phyloP scores from a whole-genome alignment of 192 early-diverging fungal species.

The Mortierella antarctica region DNA sequence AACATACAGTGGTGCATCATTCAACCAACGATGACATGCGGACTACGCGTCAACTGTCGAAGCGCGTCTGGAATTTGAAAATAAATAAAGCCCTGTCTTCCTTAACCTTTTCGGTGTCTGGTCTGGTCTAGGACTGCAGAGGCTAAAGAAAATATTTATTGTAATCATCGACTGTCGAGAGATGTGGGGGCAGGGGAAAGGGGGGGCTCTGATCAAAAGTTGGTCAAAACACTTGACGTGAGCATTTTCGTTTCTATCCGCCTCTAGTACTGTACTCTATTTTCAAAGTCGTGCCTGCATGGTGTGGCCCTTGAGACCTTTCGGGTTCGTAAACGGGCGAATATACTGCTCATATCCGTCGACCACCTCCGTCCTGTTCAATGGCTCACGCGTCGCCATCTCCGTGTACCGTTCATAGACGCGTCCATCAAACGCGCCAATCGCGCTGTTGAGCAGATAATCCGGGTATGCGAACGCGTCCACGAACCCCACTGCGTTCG shows the following conservation, averaged over 20 bases:
- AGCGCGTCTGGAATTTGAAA: too few species aligned
- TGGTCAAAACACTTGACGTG: too few species aligned
- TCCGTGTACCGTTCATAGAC: constrained; percentile 72
- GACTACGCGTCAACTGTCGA: too few species aligned
- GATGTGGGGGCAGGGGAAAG: too few species aligned
- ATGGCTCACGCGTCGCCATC: constrained; percentile 53
- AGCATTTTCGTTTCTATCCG: not conserved
- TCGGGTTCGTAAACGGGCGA: constrained; percentile 38
- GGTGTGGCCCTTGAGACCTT: constrained; percentile 20
- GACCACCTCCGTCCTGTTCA: constrained; percentile 46
- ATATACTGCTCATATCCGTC: constrained; percentile 44
- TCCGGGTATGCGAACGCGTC: constrained; percentile 86
- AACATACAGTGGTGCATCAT: too few species aligned
- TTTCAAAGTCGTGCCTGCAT: constrained; percentile 26
- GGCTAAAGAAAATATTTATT: too few species aligned
- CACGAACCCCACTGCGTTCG: constrained; percentile 80
- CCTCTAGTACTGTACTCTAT: not conserved
- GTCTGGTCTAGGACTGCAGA: too few species aligned
- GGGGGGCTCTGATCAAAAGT: too few species aligned
- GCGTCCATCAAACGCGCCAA: constrained; percentile 79
- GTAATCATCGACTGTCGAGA: too few species aligned
- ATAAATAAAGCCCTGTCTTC: too few species aligned
- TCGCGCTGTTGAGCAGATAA: constrained; percentile 77
- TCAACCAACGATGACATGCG: too few species aligned
- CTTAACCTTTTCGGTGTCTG: too few species aligned